Evolutionary conservation across 176 grass and related monocot species (phyloP), one percentile per base, ranked within the genome.

Genomic region (Chloris gayana): DNA sequence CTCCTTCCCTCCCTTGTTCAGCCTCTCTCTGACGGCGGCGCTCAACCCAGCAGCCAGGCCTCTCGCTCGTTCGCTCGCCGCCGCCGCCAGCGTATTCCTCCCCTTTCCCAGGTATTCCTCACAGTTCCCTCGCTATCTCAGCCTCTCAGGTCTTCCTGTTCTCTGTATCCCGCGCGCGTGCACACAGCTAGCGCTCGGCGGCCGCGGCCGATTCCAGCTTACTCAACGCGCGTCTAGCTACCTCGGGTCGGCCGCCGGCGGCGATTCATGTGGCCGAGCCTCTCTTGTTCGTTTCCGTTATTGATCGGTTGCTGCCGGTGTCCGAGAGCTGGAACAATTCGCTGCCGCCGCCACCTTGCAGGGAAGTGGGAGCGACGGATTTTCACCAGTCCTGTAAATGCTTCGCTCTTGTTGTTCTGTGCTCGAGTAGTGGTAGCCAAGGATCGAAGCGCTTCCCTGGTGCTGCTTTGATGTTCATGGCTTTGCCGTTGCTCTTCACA

Each of bases 1-100:
- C 72, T 78, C 18, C 69, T 84, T 84, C 80, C 80, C 80, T 83
- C 85, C 75, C 80, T 83, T 72, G 71, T 78, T 75, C 69, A 24
- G 34, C 59, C 57, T 38, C 56, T 18, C 30, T 37, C 62, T 56
- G 68, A 73, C 75, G 86, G 80, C 86, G 75, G 69, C 80, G 57
- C 86, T 63, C 49, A 70, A 79, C 39, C 73, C 11, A 73, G 80
- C 67, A 83, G 63, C 58, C 29, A 83, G 31, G 50, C 86, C 45
- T 77, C 59, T 69, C 78, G 64, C 78, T 35, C 35, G 27, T 49
- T 62, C 57, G 18, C 66, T 47, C 73, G 35, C 79, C 72, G 79
- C 73, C 62, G 30, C 22, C 14, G 12, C 62, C 38, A 68, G 38
- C 41, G 22, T 22, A 37, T 78, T 63, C 32, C 32, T 1, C 14